These are phyloP conservation scores for Calvatia gigantea DNA, from an alignment of 768 basidiomycete species.

Conservation along the genomic window DNA sequence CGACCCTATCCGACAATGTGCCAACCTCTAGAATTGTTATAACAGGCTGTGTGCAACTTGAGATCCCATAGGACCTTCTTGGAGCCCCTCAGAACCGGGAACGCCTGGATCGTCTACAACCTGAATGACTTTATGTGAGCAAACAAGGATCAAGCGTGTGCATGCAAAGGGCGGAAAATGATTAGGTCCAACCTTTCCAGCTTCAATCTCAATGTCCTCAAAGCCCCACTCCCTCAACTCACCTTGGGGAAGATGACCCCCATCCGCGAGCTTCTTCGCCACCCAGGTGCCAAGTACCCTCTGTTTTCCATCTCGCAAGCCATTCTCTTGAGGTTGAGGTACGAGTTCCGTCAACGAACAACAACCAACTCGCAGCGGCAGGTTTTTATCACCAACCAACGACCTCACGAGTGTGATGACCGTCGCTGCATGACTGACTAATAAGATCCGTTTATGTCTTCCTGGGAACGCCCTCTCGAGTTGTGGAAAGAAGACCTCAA, in stretches of 20 bases:
- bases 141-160: not conserved
- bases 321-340: constrained; percentile 24
- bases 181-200: constrained; percentile 47
- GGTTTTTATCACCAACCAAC: constrained; percentile 47
- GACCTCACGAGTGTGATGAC: constrained; percentile 61
- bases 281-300: constrained; percentile 43
- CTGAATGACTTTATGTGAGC: constrained; percentile 27
- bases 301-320: not conserved
- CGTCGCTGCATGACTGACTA: constrained; percentile 77
- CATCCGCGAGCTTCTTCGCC: constrained; percentile 46
- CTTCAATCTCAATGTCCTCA: constrained; percentile 59
- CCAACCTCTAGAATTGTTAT: constrained; percentile 16
- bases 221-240: constrained; percentile 77
- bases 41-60: constrained; percentile 42
- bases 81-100: constrained; percentile 60
- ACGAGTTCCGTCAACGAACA: constrained; percentile 64
- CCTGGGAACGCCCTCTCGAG: constrained; percentile 40
- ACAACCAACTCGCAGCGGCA: constrained; percentile 67
- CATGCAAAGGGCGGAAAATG: not conserved
- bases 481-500: constrained; percentile 46
- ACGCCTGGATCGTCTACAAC: constrained; percentile 69
- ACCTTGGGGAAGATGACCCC: constrained; percentile 55
- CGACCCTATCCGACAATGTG: not conserved
- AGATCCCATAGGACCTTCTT: constrained; percentile 53
- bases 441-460: constrained; percentile 48